Percentiles rank a stretch among this genome's conserved stretches.
phyloP scores from a whole-genome alignment of 2,329 filamentous ascomycete species.

The Gnomoniopsis sp. region DNA sequence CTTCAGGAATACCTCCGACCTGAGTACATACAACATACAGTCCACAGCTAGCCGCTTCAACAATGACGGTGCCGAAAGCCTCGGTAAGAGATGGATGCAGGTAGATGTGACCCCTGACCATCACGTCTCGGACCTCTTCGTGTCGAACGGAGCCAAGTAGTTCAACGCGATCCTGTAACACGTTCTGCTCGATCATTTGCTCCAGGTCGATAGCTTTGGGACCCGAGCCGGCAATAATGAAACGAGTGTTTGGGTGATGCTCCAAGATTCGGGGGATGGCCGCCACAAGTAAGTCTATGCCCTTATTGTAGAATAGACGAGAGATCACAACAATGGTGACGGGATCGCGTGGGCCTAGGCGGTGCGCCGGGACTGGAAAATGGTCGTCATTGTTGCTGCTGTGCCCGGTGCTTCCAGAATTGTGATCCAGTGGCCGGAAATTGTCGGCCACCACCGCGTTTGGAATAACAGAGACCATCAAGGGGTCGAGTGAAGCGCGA shows the following conservation, averaged over 20 bases:
- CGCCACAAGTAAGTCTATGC: conserved; percentile 93
- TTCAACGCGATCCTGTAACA: conserved; percentile 88
- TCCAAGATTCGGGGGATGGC: conserved; percentile 90
- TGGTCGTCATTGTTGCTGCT: conserved; percentile 39
- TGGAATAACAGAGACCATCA: conserved; percentile 97
- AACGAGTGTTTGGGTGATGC: conserved; percentile 86
- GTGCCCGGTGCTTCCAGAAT: conserved; percentile 19
- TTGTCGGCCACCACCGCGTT: conserved; percentile 97
- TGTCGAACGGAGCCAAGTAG: conserved; percentile 90
- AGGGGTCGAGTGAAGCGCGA: conserved; percentile 85
- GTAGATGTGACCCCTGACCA: conserved; percentile 96
- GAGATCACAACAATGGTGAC: conserved; percentile 98
- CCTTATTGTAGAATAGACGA: conserved; percentile 97
- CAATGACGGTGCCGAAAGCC: conserved; percentile 95
- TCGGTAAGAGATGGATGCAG: conserved; percentile 93
- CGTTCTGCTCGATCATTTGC: conserved; percentile 95
- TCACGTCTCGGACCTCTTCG: conserved; percentile 94
- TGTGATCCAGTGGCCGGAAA: conserved; percentile 69
- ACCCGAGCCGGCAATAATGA: conserved; percentile 93
- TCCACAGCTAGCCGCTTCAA: conserved; percentile 93
- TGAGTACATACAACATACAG: conserved; percentile 95
- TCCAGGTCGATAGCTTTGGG: conserved; percentile 97
- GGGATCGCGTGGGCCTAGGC: conserved; percentile 75
- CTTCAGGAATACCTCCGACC: conserved; percentile 94
- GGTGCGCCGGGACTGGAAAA: conserved; percentile 52